These are phyloP conservation scores for Uronychia binucleata DNA, from an alignment of 73 alveolate genomes.

Conservation along the genomic window DNA sequence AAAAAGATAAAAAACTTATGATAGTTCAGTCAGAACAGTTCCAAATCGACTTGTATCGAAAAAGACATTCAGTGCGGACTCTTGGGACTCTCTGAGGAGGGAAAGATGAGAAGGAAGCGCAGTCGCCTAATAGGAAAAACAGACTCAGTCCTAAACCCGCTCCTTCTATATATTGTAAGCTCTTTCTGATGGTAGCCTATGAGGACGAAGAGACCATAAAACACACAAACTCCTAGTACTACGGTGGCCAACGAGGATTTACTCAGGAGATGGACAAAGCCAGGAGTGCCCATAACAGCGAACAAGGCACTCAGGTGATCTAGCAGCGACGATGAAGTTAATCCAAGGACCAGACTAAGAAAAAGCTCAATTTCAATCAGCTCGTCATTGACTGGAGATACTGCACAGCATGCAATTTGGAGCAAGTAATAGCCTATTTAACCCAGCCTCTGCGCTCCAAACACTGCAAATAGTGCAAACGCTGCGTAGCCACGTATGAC, in stretches of 20 bases:
- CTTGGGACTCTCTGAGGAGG: too few species aligned
- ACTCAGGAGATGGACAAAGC: not conserved
- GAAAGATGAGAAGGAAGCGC: too few species aligned
- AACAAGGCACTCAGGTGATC: not conserved
- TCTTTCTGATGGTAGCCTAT: not conserved
- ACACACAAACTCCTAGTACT: not conserved
- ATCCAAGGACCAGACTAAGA: too few species aligned
- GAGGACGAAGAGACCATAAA: not conserved
- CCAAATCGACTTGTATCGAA: too few species aligned
- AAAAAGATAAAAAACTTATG: too few species aligned
- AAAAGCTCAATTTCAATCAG: not conserved
- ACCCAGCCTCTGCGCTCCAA: slow-evolving; percentile 35
- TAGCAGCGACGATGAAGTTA: not conserved
- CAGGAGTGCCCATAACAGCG: not conserved
- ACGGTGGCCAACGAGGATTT: not conserved
- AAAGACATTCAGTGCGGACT: too few species aligned
- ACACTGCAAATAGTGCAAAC: slow-evolving; percentile 68
- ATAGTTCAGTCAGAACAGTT: too few species aligned
- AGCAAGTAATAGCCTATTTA: slow-evolving; percentile 15
- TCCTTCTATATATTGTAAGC: not conserved
- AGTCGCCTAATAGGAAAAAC: not conserved
- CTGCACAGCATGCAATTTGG: slow-evolving; percentile 77
- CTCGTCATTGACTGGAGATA: slow-evolving; percentile 40
- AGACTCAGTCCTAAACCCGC: not conserved
- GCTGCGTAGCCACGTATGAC: slow-evolving; percentile 78